These are phyloP conservation scores for Vanrija pseudolonga DNA, from an alignment of 1,284 basidiomycete species.

Conservation along the genomic window DNA sequence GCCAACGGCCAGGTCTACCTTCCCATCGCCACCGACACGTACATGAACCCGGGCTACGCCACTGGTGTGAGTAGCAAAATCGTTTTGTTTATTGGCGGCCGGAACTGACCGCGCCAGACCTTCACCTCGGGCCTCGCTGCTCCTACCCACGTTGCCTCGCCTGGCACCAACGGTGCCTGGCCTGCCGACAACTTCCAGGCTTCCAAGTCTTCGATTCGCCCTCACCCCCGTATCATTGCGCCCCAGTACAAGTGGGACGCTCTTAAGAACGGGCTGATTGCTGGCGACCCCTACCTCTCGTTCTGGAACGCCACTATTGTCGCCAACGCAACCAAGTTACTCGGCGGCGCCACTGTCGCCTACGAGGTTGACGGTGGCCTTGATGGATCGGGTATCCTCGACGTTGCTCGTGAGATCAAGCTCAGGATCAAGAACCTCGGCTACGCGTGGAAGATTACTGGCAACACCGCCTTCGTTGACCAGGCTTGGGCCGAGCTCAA, in stretches of 20 bases:
- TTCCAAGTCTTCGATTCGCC: constrained; percentile 58
- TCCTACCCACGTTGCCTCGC: constrained; percentile 65
- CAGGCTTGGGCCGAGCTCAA: constrained; percentile 77
- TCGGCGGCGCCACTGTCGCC: constrained; percentile 59
- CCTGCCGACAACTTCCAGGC: constrained; percentile 70
- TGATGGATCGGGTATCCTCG: constrained; percentile 78
- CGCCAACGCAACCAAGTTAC: constrained; percentile 76
- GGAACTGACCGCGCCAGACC: constrained; percentile 56
- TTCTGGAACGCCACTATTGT: constrained; percentile 92
- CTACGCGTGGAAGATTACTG: constrained; percentile 86
- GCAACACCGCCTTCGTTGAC: constrained; percentile 78
- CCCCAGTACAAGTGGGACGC: constrained; percentile 88
- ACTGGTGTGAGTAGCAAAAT: constrained; percentile 62
- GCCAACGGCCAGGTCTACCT: constrained; percentile 42
- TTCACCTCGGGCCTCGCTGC: constrained; percentile 68
- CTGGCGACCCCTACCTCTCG: constrained; percentile 77
- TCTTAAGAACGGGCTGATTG: constrained; percentile 66
- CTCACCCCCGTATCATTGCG: constrained; percentile 88
- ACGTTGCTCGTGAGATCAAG: constrained; percentile 86
- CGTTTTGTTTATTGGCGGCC: no score
- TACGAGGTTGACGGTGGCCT: constrained; percentile 71
- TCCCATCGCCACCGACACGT: constrained; percentile 62
- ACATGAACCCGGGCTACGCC: constrained; percentile 80
- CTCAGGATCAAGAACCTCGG: constrained; percentile 86
- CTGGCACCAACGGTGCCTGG: constrained; percentile 60